phyloP scores from a whole-genome alignment of 768 basidiomycete species.

The Macrolepiota dolichaula region DNA sequence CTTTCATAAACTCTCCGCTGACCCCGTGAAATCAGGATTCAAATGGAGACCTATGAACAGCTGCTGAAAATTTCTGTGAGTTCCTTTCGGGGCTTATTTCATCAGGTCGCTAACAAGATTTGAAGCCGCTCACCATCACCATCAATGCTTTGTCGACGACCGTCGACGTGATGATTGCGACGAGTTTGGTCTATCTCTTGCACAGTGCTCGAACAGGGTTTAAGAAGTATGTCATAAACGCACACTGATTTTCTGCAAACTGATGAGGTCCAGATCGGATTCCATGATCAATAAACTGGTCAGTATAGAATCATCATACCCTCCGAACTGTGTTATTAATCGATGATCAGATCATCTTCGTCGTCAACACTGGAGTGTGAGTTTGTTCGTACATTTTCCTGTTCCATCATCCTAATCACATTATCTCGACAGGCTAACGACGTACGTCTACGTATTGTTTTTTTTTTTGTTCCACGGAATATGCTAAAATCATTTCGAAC shows the following conservation, averaged over 20 bases:
- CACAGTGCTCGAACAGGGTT: constrained; percentile 50
- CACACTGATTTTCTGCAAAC: not conserved
- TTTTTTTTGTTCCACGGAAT: not conserved
- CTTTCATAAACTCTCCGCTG: not conserved
- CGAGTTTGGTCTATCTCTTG: constrained; percentile 40
- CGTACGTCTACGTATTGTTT: constrained; percentile 19
- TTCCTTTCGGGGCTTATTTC: not conserved
- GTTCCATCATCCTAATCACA: constrained; percentile 4
- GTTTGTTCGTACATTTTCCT: constrained; percentile 5
- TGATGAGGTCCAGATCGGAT: constrained; percentile 32
- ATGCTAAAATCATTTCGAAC: not conserved
- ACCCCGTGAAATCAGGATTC: constrained; percentile 24
- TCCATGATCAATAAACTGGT: constrained; percentile 48
- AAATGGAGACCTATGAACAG: constrained; percentile 32
- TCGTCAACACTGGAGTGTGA: constrained; percentile 49
- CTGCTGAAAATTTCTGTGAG: constrained; percentile 34
- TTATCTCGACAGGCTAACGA: constrained; percentile 28
- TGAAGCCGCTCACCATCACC: constrained; percentile 42
- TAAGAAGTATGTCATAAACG: constrained; percentile 30
- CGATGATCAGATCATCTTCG: constrained; percentile 42
- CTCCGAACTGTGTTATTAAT: not conserved
- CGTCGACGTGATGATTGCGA: constrained; percentile 48
- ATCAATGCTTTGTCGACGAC: constrained; percentile 48
- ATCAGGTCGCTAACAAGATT: not conserved
- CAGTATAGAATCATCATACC: constrained; percentile 7